Percentiles rank a stretch among this genome's conserved stretches.
Conservation (phyloP, 169 alveolate genomes). For the Perkinsus olseni region DNA sequence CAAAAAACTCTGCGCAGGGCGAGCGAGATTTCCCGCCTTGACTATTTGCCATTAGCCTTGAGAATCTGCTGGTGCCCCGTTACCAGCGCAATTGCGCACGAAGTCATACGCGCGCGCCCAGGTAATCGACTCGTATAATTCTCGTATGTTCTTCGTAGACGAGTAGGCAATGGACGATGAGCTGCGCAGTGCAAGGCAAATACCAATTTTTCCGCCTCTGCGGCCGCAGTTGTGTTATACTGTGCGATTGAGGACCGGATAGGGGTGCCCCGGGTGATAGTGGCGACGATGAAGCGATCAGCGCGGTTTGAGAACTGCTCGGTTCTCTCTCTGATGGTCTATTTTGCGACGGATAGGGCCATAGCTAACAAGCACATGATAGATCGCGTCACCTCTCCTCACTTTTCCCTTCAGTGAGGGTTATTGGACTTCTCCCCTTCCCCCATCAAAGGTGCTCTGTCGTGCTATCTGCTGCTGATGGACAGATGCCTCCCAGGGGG, state of each 20-base stretch:
- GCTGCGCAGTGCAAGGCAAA: not conserved
- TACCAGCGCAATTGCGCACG: not conserved
- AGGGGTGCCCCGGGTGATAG: not conserved
- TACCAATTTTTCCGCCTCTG: not conserved
- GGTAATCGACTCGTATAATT: not conserved
- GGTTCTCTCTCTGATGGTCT: not conserved
- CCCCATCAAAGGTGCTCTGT: not conserved
- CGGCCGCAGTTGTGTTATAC: not conserved
- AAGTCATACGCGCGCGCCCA: not conserved
- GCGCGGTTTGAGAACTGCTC: not conserved
- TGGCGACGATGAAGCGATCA: not conserved
- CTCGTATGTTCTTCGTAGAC: no score
- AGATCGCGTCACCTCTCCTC: not conserved
- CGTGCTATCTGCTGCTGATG: not conserved
- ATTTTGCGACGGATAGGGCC: not conserved
- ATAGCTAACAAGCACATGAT: not conserved
- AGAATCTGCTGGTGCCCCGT: no score
- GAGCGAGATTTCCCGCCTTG: no score
- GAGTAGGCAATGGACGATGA: not conserved
- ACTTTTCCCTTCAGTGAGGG: not conserved
- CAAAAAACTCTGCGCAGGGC: no score
- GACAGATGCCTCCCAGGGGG: no score
- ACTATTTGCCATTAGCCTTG: no score
- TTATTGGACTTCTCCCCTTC: not conserved
- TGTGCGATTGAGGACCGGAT: not conserved